Evolutionary conservation across 176 grass and related monocot species (phyloP).

Genomic region (Typha latifolia): DNA sequence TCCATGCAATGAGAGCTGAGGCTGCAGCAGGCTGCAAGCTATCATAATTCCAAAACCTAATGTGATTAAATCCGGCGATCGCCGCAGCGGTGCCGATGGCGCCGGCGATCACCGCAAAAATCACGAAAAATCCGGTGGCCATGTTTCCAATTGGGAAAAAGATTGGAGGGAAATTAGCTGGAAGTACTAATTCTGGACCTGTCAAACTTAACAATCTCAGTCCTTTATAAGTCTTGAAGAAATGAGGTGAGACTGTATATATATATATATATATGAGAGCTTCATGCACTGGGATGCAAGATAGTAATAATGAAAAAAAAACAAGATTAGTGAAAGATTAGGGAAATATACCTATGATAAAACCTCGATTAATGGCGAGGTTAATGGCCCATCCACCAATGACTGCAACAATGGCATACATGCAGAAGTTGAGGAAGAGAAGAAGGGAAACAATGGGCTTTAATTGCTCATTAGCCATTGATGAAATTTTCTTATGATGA

Average conservation of each 20-base stretch:
- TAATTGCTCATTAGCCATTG: conserved; percentile 36
- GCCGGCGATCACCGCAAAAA: conserved; percentile 65
- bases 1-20: conserved; percentile 43
- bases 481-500: not conserved
- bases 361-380: conserved; percentile 48
- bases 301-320: too few relatives aligned
- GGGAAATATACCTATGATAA: conserved; percentile 50
- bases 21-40: conserved; percentile 55
- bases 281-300: too few relatives aligned
- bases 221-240: too few relatives aligned
- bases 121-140: conserved; percentile 80
- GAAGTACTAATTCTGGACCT: conserved; percentile 55
- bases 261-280: not conserved
- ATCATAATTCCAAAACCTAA: conserved; percentile 51
- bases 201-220: not conserved
- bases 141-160: conserved; percentile 94
- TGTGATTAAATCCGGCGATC: conserved; percentile 50
- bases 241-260: not conserved
- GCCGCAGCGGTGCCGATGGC: conserved; percentile 48
- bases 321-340: too few relatives aligned
- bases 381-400: conserved; percentile 84
- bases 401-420: conserved; percentile 56
- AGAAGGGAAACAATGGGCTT: conserved; percentile 52
- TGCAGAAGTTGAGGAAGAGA: conserved; percentile 57
- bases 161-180: conserved; percentile 70